Evolutionary conservation across 2,329 filamentous ascomycete genomes (phyloP).

Genomic region (Cladosporium cucumerinum): DNA sequence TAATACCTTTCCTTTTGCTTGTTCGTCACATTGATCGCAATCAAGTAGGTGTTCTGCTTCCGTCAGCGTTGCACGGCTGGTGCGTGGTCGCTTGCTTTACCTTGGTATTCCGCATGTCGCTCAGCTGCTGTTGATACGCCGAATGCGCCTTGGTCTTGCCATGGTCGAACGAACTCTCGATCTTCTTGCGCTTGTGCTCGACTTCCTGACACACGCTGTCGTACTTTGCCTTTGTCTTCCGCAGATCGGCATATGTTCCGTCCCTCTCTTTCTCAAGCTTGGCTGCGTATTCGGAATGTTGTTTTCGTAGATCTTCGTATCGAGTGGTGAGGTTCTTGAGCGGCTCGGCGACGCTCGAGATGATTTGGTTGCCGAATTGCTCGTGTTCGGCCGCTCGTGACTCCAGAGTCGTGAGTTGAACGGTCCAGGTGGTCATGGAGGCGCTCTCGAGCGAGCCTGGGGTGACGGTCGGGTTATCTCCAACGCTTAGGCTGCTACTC

Average conservation of each 20-base stretch:
- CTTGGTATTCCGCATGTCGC: slow-evolving; percentile 96
- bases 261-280: slow-evolving; percentile 91
- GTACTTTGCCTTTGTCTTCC: slow-evolving; percentile 90
- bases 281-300: slow-evolving; percentile 80
- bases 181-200: slow-evolving; percentile 90
- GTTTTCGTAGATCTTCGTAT: slow-evolving; percentile 90
- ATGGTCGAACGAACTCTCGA: slow-evolving; percentile 84
- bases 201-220: slow-evolving; percentile 91
- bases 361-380: slow-evolving; percentile 71
- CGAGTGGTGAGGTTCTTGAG: slow-evolving; percentile 69
- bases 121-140: slow-evolving; percentile 85
- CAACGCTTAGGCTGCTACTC: slow-evolving; percentile 81
- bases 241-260: slow-evolving; percentile 74
- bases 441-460: slow-evolving; percentile 95
- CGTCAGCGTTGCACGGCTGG: slow-evolving; percentile 12
- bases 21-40: slow-evolving; percentile 93
- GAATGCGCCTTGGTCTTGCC: slow-evolving; percentile 84
- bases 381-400: slow-evolving; percentile 86
- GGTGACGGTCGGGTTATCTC: slow-evolving; percentile 87
- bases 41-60: slow-evolving; percentile 81
- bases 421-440: slow-evolving; percentile 94
- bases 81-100: slow-evolving; percentile 44
- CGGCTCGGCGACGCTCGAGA: slow-evolving; percentile 80
- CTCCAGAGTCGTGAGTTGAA: slow-evolving; percentile 87
- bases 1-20: slow-evolving; percentile 98